These are phyloP conservation scores for Adansonia digitata DNA, from an alignment of 345 rosid species.

Conservation along the genomic window DNA sequence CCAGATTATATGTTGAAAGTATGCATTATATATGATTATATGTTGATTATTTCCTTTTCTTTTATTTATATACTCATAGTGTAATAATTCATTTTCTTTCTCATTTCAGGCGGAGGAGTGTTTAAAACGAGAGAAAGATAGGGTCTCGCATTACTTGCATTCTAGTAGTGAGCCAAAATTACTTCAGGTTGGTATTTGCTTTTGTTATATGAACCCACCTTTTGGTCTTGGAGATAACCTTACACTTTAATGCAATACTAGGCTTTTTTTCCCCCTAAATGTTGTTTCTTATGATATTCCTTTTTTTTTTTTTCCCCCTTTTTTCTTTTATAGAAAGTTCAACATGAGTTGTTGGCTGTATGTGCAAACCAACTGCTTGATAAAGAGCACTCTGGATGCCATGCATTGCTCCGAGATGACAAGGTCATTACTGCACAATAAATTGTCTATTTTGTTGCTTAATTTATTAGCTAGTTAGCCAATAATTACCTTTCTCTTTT, in stretches of 20 bases:
- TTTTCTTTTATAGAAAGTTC: slow-evolving; percentile 42
- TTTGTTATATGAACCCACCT: not conserved
- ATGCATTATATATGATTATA: not conserved
- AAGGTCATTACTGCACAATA: slow-evolving; percentile 36
- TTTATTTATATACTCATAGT: not conserved
- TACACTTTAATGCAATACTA: not conserved
- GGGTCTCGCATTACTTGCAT: slow-evolving; percentile 57
- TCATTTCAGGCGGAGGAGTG: slow-evolving; percentile 52
- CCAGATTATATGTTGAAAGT: slow-evolving; percentile 60
- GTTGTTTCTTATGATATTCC: not conserved
- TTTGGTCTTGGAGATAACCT: not conserved
- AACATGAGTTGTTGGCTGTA: slow-evolving; percentile 43
- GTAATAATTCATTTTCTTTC: slow-evolving; percentile 2
- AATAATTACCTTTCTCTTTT: not conserved
- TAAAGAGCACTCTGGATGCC: slow-evolving; percentile 65
- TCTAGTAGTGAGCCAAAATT: slow-evolving; percentile 46
- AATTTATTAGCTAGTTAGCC: not conserved
- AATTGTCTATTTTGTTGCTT: slow-evolving; percentile 4
- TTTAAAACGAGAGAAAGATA: slow-evolving; percentile 51
- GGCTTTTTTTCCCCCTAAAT: not conserved
- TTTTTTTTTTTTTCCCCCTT: too few relatives aligned
- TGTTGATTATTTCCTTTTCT: not conserved
- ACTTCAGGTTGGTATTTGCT: slow-evolving; percentile 43
- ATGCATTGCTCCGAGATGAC: slow-evolving; percentile 64
- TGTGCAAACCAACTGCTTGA: slow-evolving; percentile 54